These are phyloP conservation scores for Carex littledalei DNA, from an alignment of 176 grass and related monocot genomes.

Conservation along the genomic window DNA sequence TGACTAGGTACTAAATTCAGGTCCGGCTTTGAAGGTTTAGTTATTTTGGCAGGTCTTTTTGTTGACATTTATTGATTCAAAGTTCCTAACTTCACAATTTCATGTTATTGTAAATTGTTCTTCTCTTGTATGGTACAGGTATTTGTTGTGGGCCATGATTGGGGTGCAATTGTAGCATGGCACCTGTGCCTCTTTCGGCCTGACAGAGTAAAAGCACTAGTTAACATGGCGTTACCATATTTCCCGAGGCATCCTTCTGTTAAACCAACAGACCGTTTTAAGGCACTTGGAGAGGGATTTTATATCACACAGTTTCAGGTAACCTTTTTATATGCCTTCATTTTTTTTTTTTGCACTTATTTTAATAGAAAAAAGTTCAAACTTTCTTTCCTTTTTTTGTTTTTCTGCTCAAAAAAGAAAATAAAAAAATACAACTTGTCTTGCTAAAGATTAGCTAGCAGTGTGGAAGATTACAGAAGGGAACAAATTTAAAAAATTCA, in stretches of 20 bases:
- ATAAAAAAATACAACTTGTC: background rate
- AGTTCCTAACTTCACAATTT: background rate
- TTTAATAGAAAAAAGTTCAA: too few relatives aligned
- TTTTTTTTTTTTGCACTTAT: too few relatives aligned
- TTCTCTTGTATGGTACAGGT: slow-evolving; percentile 29
- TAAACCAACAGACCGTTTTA: background rate
- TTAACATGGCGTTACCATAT: slow-evolving; percentile 35
- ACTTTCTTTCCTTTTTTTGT: too few relatives aligned
- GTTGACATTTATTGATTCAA: background rate
- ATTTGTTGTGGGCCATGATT: slow-evolving; percentile 57
- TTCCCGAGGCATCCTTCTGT: slow-evolving; percentile 10
- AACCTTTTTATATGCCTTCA: background rate
- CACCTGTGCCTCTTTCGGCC: slow-evolving; percentile 55
- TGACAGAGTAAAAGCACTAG: slow-evolving; percentile 40
- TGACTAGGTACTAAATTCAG: background rate
- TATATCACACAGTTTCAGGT: slow-evolving; percentile 61
- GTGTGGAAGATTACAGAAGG: background rate
- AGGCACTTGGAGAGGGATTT: slow-evolving; percentile 35
- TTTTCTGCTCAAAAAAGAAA: too few relatives aligned
- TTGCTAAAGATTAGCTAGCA: background rate
- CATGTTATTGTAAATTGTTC: background rate
- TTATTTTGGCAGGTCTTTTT: background rate
- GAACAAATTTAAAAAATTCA: background rate
- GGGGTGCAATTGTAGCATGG: slow-evolving; percentile 49
- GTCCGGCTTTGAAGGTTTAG: background rate